Evolutionary conservation across 352 stramenopile genomes (phyloP), one percentile per base, ranked within the genome.

Genomic region (Pythium pyrilobum): DNA sequence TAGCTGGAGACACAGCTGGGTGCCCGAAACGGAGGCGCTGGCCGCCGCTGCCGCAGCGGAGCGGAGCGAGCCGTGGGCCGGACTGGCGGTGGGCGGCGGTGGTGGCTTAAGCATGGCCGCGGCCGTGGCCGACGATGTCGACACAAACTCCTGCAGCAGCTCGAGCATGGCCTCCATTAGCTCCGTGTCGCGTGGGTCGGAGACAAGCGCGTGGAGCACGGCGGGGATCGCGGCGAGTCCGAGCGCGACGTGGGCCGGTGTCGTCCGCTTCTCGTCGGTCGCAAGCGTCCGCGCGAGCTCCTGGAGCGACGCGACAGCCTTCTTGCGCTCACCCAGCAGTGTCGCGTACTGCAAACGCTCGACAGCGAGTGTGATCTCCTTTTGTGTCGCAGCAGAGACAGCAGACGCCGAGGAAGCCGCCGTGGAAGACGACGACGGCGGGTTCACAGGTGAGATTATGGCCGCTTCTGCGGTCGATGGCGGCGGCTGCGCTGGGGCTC

Each of bases 131-230:
- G 70, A 70, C 13, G 69, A 64, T 1, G 48, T 68, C 10, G 48
- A 58, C 23, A 90, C 75, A 28, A 89, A 55, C 16, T 63, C 45
- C 42, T 89, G 79, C 11, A 92, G 51, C 13, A 89, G 66, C 62
- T 90, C 81, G 6, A 92, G 66, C 75, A 92, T 87, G 10, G 77
- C 67, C 53, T 92, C 81, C 75, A 92, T 90, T 40, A 92, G 73
- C 56, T 90, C 81, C n/a, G 79, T 89, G 51, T 92, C 81, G 48
- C 81, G 63, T 28, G 81, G 81, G 40, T 92, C 81, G 21, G 81
- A 87, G 24, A 85, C 66, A 12, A 92, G 52, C 3, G 81, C 81
- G 16, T 65, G 71, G 27, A 92, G 61, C 6, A 89, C 61, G 3
- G 64, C 72, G 1, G 81, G 81, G 7, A 84, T 69, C 20, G 75